These are phyloP conservation scores for Biscogniauxia sp. DNA, from an alignment of 2,329 filamentous ascomycete genomes.

Conservation along the genomic window DNA sequence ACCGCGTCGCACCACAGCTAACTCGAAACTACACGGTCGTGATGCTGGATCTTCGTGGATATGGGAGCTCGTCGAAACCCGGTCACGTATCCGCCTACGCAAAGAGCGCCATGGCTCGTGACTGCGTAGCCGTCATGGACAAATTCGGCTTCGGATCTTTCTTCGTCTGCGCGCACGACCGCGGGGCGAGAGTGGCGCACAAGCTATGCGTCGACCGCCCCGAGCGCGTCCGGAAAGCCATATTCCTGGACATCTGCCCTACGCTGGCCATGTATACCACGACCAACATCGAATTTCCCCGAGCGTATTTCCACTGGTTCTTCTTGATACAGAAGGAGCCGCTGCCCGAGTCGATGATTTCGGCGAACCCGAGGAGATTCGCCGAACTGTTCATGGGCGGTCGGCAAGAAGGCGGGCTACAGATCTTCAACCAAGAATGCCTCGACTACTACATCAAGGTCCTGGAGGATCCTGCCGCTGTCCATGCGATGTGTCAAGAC, in stretches of 20 bases:
- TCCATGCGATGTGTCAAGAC: constrained; percentile 54
- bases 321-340: constrained; percentile 53
- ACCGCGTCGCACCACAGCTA: constrained; percentile 42
- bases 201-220: constrained; percentile 50
- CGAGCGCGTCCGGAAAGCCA: constrained; percentile 38
- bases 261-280: constrained; percentile 52
- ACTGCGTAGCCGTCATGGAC: constrained; percentile 46
- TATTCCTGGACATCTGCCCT: constrained; percentile 54
- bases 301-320: constrained; percentile 58
- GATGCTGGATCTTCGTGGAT: constrained; percentile 49
- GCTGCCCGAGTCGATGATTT: constrained; percentile 49
- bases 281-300: constrained; percentile 42
- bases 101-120: constrained; percentile 49
- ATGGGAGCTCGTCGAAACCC: constrained; percentile 50
- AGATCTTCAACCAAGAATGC: constrained; percentile 34
- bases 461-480: constrained; percentile 39
- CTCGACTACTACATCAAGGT: constrained; percentile 42
- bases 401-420: constrained; percentile 34
- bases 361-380: constrained; percentile 37
- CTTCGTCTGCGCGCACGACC: constrained; percentile 55
- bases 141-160: constrained; percentile 39
- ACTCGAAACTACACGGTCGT: constrained; percentile 42
- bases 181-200: constrained; percentile 55
- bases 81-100: constrained; percentile 36
- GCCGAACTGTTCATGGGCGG: constrained; percentile 42